phyloP scores from a whole-genome alignment of 768 basidiomycete species.

The Russula ochroleuca region DNA sequence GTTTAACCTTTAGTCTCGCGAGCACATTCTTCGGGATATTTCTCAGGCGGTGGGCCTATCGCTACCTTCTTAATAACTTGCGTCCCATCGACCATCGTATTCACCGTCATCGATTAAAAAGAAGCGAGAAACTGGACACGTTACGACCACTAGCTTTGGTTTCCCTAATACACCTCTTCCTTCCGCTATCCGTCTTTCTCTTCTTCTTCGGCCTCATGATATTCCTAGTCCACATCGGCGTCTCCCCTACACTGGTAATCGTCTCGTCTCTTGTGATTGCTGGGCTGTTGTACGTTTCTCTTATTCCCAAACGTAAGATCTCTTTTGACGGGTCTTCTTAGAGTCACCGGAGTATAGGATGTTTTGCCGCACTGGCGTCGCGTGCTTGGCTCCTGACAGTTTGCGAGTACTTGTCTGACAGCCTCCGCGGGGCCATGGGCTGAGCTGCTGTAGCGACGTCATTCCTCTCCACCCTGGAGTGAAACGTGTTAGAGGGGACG shows the following conservation, averaged over 20 bases:
- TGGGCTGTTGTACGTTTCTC: not conserved
- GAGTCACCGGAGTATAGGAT: not conserved
- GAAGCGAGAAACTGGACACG: not conserved
- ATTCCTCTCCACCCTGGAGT: not conserved
- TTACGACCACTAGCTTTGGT: not conserved
- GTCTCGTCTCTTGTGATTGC: not conserved
- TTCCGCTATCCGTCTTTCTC: not conserved
- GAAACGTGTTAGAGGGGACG: not conserved
- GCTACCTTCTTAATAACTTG: not conserved
- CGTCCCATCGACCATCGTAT: not conserved
- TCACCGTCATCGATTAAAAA: not conserved
- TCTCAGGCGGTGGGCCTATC: conserved; percentile 1
- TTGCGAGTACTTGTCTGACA: not conserved
- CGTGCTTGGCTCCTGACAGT: not conserved
- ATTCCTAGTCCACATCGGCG: not conserved
- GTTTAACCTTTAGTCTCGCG: not conserved
- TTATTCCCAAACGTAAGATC: not conserved
- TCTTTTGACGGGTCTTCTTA: conserved; percentile 1
- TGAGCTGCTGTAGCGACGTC: not conserved
- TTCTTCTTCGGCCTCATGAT: conserved; percentile 2
- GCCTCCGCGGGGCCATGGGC: too few species aligned
- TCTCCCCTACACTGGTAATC: not conserved
- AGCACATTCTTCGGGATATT: not conserved
- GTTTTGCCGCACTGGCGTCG: not conserved
- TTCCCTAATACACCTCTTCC: not conserved